phyloP scores from a whole-genome alignment of 2,329 filamentous ascomycete genomes.

The Talaromyces sp. region DNA sequence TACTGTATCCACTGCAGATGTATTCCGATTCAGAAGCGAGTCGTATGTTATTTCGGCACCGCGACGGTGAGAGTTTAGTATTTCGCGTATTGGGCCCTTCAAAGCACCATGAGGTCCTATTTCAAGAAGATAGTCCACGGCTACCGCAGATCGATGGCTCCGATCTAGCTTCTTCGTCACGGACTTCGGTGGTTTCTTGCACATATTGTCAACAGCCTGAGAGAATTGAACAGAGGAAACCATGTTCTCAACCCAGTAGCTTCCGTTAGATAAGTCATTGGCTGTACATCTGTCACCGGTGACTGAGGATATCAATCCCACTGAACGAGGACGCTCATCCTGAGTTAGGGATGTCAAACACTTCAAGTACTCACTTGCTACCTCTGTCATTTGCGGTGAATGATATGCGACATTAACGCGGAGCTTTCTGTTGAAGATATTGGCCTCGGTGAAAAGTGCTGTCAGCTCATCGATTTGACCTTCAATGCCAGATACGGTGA shows the following conservation, averaged over 20 bases:
- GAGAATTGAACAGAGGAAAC: slow-evolving; percentile 30
- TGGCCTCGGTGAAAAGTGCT: background rate
- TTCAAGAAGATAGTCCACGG: slow-evolving; percentile 26
- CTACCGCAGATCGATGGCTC: background rate
- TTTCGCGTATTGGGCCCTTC: slow-evolving; percentile 10
- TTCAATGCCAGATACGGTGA: background rate
- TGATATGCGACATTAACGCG: background rate
- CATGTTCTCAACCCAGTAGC: slow-evolving; percentile 26
- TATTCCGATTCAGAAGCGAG: background rate
- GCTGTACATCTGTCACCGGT: slow-evolving; percentile 21
- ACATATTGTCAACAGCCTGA: slow-evolving; percentile 20
- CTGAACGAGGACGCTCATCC: background rate
- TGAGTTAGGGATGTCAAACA: background rate
- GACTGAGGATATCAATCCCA: slow-evolving; percentile 15
- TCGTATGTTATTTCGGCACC: background rate
- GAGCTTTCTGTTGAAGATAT: background rate
- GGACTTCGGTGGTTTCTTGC: background rate
- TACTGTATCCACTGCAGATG: background rate
- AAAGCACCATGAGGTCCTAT: slow-evolving; percentile 33
- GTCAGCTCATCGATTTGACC: background rate
- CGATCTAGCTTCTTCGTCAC: background rate
- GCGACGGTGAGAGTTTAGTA: background rate
- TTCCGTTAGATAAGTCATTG: slow-evolving; percentile 12
- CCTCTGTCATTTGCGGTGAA: background rate
- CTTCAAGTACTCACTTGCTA: background rate